Evolutionary conservation across 148 eudicot genomes (phyloP).

Genomic region (Rhododendron mucronatum): DNA sequence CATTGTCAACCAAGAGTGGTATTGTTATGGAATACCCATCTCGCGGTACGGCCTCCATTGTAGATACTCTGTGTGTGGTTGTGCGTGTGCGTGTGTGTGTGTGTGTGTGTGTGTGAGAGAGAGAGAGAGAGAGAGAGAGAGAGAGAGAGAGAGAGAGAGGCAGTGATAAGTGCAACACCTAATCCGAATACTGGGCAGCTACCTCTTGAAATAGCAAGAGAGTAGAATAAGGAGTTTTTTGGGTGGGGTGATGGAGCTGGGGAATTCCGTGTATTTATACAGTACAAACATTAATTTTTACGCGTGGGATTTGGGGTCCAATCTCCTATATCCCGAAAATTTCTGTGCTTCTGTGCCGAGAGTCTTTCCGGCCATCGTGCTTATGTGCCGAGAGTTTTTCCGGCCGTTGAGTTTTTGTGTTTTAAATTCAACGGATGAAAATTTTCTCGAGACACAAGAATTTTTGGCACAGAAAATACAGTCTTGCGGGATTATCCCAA

Average conservation of each 20-base stretch:
- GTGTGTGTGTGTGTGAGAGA: neutral
- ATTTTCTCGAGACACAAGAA: too few relatives aligned
- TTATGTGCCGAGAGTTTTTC: too few relatives aligned
- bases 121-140: neutral
- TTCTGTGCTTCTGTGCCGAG: accelerated
- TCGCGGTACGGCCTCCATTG: conserved; percentile 10
- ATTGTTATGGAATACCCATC: conserved; percentile 3
- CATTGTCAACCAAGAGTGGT: conserved; percentile 11
- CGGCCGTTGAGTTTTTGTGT: too few relatives aligned
- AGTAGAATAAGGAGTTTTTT: neutral
- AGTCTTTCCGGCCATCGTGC: too few relatives aligned
- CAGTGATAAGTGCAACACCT: neutral
- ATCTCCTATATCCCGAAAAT: too few relatives aligned
- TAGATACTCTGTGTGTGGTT: neutral
- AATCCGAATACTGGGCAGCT: neutral
- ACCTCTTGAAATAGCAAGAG: neutral
- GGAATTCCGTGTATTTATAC: neutral
- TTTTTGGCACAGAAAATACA: too few relatives aligned
- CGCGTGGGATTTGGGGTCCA: neutral
- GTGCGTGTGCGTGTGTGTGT: neutral
- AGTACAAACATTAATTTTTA: neutral
- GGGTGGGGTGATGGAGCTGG: neutral
- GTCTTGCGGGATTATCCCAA: neutral
- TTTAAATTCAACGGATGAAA: too few relatives aligned
- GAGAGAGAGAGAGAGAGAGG: neutral